Evolutionary conservation across 2,329 filamentous ascomycete species (phyloP).

Genomic region (Lecanoromycetidae sp.): DNA sequence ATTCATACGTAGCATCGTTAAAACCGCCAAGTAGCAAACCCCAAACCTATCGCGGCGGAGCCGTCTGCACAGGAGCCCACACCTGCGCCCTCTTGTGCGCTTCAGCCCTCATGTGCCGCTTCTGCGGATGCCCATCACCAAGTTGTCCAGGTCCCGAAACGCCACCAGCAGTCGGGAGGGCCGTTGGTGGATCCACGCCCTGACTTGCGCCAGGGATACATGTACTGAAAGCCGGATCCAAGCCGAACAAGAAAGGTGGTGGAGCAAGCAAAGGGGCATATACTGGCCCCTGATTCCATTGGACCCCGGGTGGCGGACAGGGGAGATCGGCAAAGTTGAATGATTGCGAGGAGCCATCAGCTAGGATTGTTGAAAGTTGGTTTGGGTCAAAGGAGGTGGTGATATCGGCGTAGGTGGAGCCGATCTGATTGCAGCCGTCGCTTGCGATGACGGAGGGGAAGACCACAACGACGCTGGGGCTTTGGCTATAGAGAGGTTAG

Average conservation of each 20-base stretch:
- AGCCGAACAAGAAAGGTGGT: neutral
- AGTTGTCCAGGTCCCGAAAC: neutral
- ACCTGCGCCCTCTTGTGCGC: too few relatives aligned
- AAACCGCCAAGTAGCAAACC: too few relatives aligned
- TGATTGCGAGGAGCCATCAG: neutral
- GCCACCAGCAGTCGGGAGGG: neutral
- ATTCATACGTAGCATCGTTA: too few relatives aligned
- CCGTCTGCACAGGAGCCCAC: too few relatives aligned
- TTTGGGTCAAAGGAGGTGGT: neutral
- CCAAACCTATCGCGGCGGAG: too few relatives aligned
- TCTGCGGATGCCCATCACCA: neutral
- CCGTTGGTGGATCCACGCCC: neutral
- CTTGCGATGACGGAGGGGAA: constrained; percentile 5
- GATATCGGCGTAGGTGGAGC: neutral
- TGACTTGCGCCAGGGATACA: neutral
- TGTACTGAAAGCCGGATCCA: neutral
- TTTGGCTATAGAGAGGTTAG: neutral
- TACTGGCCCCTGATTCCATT: neutral
- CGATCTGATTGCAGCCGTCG: constrained; percentile 6
- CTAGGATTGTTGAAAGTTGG: neutral
- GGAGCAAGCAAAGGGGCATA: neutral
- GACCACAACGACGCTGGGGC: constrained; percentile 4
- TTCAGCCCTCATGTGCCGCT: neutral
- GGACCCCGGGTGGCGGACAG: neutral
- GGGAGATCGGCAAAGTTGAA: constrained; percentile 12